Base-by-base conservation (phyloP, 2,329 filamentous ascomycete genomes). In the Graphiopsis chlorocephala region DNA sequence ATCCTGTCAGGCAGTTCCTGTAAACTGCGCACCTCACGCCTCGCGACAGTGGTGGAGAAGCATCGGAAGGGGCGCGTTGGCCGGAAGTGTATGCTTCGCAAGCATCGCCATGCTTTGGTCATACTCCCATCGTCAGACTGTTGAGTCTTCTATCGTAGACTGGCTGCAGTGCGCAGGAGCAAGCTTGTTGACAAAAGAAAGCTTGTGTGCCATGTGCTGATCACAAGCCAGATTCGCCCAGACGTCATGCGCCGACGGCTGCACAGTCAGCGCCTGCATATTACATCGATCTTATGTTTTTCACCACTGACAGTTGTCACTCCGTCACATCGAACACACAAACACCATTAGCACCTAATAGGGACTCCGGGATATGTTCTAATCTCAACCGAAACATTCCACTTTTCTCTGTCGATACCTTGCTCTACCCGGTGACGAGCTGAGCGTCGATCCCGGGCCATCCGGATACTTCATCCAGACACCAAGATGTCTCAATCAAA, bases 1-100 rank as follows among this genome's bases (percentile, higher is more conserved):
- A 88, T 80, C 62, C 88, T 84, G 55, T 83, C 76, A 3, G 83
- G 83, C 7, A 89, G 80, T 25, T 77, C 71, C 5, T 80, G 76
- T 28, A 82, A 76, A 70, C 85, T 81, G 70, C 81, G 80, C 26
- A 89, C 81, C 69, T 85, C 79, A 65, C 70, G 75, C 67, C 79
- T 78, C 15, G 68, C 63, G 14, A 76, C 63, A 2, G 85, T 84
- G 10, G 78, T 78, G 7, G 85, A 85, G 71, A 90, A 86, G 67
- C 68, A 70, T 69, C 82, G 78, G 4, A 66, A 63, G 59, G 64
- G 59, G 29, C 64, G 35, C 25, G 35, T 28, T 23, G 55, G 62
- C 29, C 50, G 56, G 1, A 15, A 12, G 55, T 58, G 33, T 64
- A 61, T 68, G 65, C 66, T 68, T 62, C 63, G 67, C 64, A 69